Percentiles rank a stretch among this genome's conserved stretches.
Evolutionary conservation across 2,329 filamentous ascomycete species (phyloP).

Genomic region (Pseudopyricularia javanii): DNA sequence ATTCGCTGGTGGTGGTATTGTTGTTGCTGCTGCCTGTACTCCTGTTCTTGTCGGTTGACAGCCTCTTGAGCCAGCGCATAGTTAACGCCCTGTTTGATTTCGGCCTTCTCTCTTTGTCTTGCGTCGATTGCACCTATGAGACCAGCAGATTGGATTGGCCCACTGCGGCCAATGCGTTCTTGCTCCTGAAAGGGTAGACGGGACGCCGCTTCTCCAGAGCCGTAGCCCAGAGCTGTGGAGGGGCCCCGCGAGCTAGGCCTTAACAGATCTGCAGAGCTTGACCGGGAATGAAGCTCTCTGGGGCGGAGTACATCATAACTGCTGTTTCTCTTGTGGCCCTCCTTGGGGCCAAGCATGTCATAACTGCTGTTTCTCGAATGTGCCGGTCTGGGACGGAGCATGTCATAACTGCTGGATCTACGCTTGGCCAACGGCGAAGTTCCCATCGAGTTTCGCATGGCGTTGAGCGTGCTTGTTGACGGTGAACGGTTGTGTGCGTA

Average conservation of each 20-base stretch:
- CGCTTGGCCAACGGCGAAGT: conserved; percentile 27
- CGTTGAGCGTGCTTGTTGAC: conserved; percentile 35
- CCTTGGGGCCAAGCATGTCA: conserved; percentile 20
- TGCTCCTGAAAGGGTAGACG: conserved; percentile 78
- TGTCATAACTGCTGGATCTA: conserved; percentile 27
- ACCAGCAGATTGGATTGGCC: conserved; percentile 34
- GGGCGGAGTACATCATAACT: conserved; percentile 23
- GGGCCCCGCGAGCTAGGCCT: conserved; percentile 48
- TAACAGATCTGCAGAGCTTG: conserved; percentile 33
- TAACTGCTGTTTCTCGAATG: conserved; percentile 27
- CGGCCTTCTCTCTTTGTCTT: conserved; percentile 65
- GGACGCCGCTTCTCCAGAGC: conserved; percentile 24
- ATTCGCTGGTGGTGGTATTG: conserved; percentile 17
- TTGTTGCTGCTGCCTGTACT: conserved; percentile 19
- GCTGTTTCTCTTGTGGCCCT: conserved; percentile 13
- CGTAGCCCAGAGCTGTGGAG: conserved; percentile 32
- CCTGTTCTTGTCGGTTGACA: conserved; percentile 29
- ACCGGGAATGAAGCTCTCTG: conserved; percentile 25
- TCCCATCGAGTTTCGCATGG: conserved; percentile 25
- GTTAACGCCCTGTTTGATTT: conserved; percentile 56
- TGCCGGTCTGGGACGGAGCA: conserved; percentile 14
- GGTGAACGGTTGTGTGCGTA: conserved; percentile 48
- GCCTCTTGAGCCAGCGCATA: conserved; percentile 62
- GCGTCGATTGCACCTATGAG: conserved; percentile 70
- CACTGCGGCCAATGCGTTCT: conserved; percentile 67